Base-by-base conservation (phyloP, 169 alveolate species). In the Eimeria sp. region DNA sequence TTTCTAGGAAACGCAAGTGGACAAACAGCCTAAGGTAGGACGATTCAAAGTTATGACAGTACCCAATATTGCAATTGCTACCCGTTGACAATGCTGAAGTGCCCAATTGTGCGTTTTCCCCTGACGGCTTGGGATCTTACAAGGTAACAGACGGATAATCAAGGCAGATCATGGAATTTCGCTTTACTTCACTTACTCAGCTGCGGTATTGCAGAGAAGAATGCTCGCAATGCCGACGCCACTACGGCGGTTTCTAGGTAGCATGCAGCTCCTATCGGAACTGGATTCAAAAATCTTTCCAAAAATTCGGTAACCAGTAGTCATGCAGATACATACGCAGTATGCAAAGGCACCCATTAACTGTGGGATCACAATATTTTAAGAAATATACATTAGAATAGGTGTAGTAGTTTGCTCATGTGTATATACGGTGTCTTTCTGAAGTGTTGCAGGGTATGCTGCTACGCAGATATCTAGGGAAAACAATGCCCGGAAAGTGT, bases 261-360 rank as follows among this genome's bases (percentile, higher is more conserved):
- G 78, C 98, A 97, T n/a, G 98, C 98, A 33, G 98, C 98, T 25
- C 98, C 98, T 56, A 98, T 97, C n/a, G 99, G 98, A 43, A 96
- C 98, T 46, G 98, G 98, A 89, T 98, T 98, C 87, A 94, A 52
- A 54, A 78, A 77, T 14, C 96, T 91, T 87, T 77, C 30, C 30
- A 43, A n/a, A 8, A 20, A 43, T 46, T 62, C 13, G 72, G 16
- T 18, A 68, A 4, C 93, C 46, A 37, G 18, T 37, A 71, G 83
- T 40, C 54, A 74, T 74, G 56, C 56, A 74, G 18, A 40, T 33
- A 6, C 54, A 68, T 10, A 88, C 71, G n/a, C 68, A 78, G 68
- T n/a, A n/a, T 23, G 49, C 66, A 49, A 52, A 27, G 1, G 46
- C 33, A 40, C 18, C 6, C 33, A 37, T 20, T 40, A 37, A 4